Percentiles rank a stretch among this genome's conserved stretches.
These are phyloP conservation scores for Phytopythium vexans DNA, from an alignment of 352 stramenopile genomes.

Conservation along the genomic window DNA sequence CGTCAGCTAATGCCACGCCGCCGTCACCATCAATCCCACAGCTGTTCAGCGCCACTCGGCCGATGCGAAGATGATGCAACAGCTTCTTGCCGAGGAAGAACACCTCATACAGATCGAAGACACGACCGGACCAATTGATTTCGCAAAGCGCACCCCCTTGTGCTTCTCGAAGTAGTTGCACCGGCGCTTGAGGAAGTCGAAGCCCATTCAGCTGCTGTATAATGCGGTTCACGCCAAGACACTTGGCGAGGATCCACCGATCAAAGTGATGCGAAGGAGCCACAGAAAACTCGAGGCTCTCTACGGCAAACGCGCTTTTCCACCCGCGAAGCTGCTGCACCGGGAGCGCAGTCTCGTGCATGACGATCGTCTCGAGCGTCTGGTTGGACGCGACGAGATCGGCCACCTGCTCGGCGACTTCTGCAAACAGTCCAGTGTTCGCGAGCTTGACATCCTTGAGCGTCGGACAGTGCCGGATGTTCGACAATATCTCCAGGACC, in stretches of 20 bases:
- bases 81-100: constrained; percentile 69
- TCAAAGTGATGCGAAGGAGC: constrained; percentile 45
- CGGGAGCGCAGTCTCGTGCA: constrained; percentile 37
- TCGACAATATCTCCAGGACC: constrained; percentile 49
- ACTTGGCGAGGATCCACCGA: constrained; percentile 65
- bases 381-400: constrained; percentile 56
- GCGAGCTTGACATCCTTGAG: constrained; percentile 49
- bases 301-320: constrained; percentile 12
- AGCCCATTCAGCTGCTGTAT: constrained; percentile 61
- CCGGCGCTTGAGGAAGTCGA: constrained; percentile 20
- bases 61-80: constrained; percentile 63
- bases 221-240: constrained; percentile 54
- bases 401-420: constrained; percentile 54
- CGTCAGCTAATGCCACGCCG: constrained; percentile 54
- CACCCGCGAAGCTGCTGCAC: constrained; percentile 59
- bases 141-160: constrained; percentile 21
- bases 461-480: constrained; percentile 47
- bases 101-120: constrained; percentile 52
- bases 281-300: constrained; percentile 28
- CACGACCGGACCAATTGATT: constrained; percentile 47
- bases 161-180: constrained; percentile 9
- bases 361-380: constrained; percentile 56
- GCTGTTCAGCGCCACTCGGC: constrained; percentile 51
- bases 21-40: constrained; percentile 53
- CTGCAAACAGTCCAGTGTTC: constrained; percentile 55